These are phyloP conservation scores for Diplodia seriata DNA, from an alignment of 2,329 filamentous ascomycete species.

Conservation along the genomic window DNA sequence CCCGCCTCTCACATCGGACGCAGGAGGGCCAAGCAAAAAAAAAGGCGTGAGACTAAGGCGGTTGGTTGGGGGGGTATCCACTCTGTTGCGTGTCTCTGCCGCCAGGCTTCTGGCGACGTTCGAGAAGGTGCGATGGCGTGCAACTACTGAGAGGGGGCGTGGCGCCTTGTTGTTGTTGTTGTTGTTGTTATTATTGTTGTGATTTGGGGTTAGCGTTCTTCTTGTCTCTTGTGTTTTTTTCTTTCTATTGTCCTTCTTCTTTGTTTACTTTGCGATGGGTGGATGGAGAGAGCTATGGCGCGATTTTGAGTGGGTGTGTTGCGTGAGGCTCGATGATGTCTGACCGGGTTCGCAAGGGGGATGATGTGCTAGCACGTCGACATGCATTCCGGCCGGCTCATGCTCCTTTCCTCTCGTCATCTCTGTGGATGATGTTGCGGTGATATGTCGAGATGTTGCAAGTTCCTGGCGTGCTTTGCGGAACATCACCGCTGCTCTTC, in stretches of 20 bases:
- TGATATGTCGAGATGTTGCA: not conserved
- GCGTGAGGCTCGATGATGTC: not conserved
- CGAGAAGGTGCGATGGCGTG: not conserved
- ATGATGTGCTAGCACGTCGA: not conserved
- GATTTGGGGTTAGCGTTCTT: not conserved
- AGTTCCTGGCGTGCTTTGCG: not conserved
- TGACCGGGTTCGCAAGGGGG: not conserved
- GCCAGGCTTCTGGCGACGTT: not conserved
- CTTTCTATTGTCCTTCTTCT: not conserved
- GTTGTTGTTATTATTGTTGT: too few species aligned
- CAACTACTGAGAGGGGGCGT: too few species aligned
- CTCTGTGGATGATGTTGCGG: not conserved
- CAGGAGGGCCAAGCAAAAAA: too few species aligned
- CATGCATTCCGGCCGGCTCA: not conserved
- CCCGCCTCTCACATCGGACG: too few species aligned
- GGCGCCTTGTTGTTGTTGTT: too few species aligned
- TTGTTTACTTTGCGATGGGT: not conserved
- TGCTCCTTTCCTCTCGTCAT: not conserved
- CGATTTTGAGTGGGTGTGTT: not conserved
- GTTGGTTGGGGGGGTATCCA: not conserved
- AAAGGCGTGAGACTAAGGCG: too few species aligned
- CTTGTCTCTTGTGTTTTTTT: not conserved
- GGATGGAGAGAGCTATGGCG: not conserved
- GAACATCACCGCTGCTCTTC: not conserved
- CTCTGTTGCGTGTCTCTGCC: not conserved